Evolutionary conservation across 352 stramenopile species (phyloP).

Genomic region (Sclerospora graminicola): DNA sequence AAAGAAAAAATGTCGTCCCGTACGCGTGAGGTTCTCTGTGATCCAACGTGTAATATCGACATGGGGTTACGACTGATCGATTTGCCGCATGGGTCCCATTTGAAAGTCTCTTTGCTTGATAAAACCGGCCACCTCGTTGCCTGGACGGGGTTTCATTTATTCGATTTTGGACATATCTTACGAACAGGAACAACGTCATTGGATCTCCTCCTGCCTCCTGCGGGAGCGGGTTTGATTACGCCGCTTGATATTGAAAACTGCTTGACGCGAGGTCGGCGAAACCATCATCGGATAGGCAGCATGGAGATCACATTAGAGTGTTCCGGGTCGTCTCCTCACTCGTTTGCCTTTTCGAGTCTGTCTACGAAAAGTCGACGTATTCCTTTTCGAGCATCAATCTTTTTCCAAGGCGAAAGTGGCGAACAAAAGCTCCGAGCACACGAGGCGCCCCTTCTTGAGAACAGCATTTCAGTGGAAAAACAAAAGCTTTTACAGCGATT

Average conservation of each 20-base stretch:
- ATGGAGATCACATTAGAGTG: slow-evolving; percentile 41
- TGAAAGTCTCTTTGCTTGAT: slow-evolving; percentile 43
- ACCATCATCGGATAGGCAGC: slow-evolving; percentile 27
- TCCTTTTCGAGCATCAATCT: slow-evolving; percentile 62
- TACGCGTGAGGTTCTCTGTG: slow-evolving; percentile 12
- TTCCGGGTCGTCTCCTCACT: slow-evolving; percentile 24
- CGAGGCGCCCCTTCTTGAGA: slow-evolving; percentile 12
- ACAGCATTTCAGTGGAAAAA: slow-evolving; percentile 24
- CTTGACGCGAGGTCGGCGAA: slow-evolving; percentile 19
- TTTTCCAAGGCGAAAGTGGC: slow-evolving; percentile 20
- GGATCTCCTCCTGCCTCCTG: slow-evolving; percentile 28
- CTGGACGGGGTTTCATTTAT: slow-evolving; percentile 68
- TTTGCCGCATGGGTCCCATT: slow-evolving; percentile 65
- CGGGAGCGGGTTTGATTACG: slow-evolving; percentile 43
- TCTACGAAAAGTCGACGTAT: slow-evolving; percentile 37
- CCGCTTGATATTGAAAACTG: slow-evolving; percentile 73
- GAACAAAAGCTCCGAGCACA: slow-evolving; percentile 3
- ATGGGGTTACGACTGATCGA: slow-evolving; percentile 41
- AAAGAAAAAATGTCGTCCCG: slow-evolving; percentile 8
- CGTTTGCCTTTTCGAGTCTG: slow-evolving; percentile 56
- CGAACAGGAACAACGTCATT: slow-evolving; percentile 35
- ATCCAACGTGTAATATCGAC: slow-evolving; percentile 18
- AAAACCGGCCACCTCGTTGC: slow-evolving; percentile 29
- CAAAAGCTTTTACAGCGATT: slow-evolving; percentile 42
- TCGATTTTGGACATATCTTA: slow-evolving; percentile 74